Conservation (phyloP, 495 filamentous ascomycete genomes). For the Opeltia flavorubescens region DNA sequence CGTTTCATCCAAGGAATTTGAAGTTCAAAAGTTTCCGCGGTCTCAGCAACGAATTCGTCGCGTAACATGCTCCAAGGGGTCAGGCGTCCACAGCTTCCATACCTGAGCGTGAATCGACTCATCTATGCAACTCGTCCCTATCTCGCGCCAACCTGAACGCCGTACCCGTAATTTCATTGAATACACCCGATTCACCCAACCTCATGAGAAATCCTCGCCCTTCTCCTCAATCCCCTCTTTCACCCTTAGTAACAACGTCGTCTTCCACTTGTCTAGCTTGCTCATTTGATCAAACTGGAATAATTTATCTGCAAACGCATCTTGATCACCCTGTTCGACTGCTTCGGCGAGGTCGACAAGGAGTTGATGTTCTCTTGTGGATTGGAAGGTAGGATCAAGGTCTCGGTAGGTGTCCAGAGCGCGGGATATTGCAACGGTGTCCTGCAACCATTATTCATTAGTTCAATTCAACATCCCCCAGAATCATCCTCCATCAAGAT, state of each 20-base stretch:
- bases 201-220: constrained; percentile 61
- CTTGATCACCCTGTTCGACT: constrained; percentile 58
- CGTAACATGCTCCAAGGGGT: no score
- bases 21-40: no score
- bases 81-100: no score
- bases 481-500: no score
- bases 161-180: no score
- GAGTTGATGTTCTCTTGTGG: constrained; percentile 64
- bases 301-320: constrained; percentile 70
- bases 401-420: constrained; percentile 72
- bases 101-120: no score
- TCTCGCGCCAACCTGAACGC: no score
- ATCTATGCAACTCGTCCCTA: no score
- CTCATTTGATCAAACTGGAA: constrained; percentile 80
- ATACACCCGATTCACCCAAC: no score
- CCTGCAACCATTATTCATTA: constrained; percentile 24
- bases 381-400: constrained; percentile 60
- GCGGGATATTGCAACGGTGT: constrained; percentile 59
- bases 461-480: no score
- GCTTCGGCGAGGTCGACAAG: constrained; percentile 59
- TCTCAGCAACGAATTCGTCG: no score
- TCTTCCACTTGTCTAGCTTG: constrained; percentile 93
- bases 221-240: constrained; percentile 70
- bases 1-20: no score
- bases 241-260: constrained; percentile 63